Conservation (phyloP, 768 basidiomycete species). For the Kwoniella pini region DNA sequence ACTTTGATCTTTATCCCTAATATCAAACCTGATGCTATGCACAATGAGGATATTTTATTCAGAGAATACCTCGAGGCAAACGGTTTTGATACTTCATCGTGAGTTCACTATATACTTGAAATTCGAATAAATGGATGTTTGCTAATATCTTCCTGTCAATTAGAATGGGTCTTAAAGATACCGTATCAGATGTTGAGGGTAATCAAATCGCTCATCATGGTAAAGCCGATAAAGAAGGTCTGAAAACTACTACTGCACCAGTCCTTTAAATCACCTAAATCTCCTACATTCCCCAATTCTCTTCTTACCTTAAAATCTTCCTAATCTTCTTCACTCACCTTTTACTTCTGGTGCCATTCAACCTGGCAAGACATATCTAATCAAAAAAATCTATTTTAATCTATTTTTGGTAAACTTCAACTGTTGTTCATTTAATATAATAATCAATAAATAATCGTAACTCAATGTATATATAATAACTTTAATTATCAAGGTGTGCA, state of each 20-base stretch:
- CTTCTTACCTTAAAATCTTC: not conserved
- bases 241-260: conserved; percentile 4
- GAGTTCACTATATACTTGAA: conserved; percentile 4
- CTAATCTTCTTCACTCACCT: not conserved
- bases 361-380: conserved; percentile 2
- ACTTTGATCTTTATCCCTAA: conserved; percentile 74
- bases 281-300: not conserved
- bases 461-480: not conserved
- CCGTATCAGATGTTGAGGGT: conserved; percentile 15
- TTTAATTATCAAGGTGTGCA: too few relatives aligned
- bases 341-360: conserved; percentile 10
- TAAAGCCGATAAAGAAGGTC: conserved; percentile 5
- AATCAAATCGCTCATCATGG: conserved; percentile 1
- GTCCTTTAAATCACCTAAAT: not conserved
- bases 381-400: not conserved
- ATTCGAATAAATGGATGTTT: not conserved
- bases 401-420: conserved; percentile 15
- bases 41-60: conserved; percentile 72
- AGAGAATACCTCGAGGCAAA: conserved; percentile 74
- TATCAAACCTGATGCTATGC: conserved; percentile 75
- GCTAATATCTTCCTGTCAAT: not conserved
- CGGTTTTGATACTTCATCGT: conserved; percentile 71
- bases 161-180: conserved; percentile 27
- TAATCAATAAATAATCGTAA: not conserved
- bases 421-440: conserved; percentile 12